phyloP scores from a whole-genome alignment of 192 early-diverging fungal genomes.

The Coemansia sp. region DNA sequence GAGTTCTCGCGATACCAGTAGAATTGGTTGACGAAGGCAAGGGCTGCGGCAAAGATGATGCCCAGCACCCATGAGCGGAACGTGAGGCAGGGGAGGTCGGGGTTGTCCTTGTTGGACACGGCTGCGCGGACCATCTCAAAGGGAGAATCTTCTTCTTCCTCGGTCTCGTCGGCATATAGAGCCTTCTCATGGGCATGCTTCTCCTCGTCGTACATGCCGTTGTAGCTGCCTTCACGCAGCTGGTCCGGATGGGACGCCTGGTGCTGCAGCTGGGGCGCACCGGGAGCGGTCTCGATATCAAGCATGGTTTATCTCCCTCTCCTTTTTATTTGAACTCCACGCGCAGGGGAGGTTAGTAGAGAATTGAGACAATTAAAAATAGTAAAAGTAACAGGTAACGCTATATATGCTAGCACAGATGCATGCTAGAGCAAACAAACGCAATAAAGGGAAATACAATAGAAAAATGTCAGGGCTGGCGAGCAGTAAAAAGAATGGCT shows the following conservation, averaged over 20 bases:
- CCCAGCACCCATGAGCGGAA: conserved; percentile 76
- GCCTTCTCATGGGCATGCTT: conserved; percentile 2
- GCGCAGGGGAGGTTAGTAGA: background rate
- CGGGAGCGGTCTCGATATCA: conserved; percentile 4
- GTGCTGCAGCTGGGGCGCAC: conserved; percentile 6
- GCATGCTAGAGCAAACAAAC: background rate
- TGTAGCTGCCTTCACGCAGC: background rate
- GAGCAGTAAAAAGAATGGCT: background rate
- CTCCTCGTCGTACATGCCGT: conserved; percentile 7
- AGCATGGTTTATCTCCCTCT: background rate
- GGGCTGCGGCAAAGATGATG: conserved; percentile 60
- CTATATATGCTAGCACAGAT: background rate
- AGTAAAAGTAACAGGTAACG: background rate
- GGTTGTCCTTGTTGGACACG: conserved; percentile 70
- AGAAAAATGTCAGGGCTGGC: background rate
- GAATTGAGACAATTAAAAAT: background rate
- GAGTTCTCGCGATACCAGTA: conserved; percentile 87
- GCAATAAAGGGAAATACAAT: background rate
- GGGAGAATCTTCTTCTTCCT: conserved; percentile 55
- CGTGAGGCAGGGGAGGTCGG: conserved; percentile 64
- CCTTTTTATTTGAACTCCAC: background rate
- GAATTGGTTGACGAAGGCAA: conserved; percentile 77
- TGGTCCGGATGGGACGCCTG: background rate
- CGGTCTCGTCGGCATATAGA: conserved; percentile 1
- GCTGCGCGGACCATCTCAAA: conserved; percentile 70